Evolutionary conservation across 306 rosid species (phyloP).

Genomic region (Quercus suber): DNA sequence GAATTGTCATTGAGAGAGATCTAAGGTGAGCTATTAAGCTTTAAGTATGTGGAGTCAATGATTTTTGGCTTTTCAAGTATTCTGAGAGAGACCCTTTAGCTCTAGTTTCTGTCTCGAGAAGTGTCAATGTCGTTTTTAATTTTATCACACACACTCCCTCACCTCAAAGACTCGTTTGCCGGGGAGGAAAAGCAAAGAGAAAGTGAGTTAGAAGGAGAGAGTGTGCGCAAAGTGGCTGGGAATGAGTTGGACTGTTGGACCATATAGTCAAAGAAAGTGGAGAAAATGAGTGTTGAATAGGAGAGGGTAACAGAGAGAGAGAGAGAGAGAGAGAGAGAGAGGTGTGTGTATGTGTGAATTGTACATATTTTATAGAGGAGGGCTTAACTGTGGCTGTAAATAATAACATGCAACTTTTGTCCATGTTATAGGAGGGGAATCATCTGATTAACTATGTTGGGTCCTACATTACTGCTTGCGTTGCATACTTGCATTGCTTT

Average conservation of each 20-base stretch:
- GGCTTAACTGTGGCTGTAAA: conserved; percentile 20
- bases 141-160: not conserved
- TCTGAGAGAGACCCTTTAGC: conserved; percentile 27
- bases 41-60: conserved; percentile 8
- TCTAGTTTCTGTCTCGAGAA: conserved; percentile 32
- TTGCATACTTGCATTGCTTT: conserved; percentile 24
- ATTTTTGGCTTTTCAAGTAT: conserved; percentile 22
- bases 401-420: not conserved
- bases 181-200: conserved; percentile 21
- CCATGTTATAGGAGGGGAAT: conserved; percentile 17
- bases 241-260: conserved; percentile 30
- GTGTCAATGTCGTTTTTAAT: conserved; percentile 45
- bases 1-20: conserved; percentile 41
- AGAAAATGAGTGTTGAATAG: conserved; percentile 30
- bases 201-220: conserved; percentile 8
- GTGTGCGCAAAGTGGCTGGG: not conserved
- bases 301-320: conserved; percentile 12
- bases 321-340: too few species aligned
- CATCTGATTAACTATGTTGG: conserved; percentile 21
- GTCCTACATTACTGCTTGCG: conserved; percentile 3
- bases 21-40: not conserved
- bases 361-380: conserved; percentile 44
- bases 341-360: not conserved
- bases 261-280: conserved; percentile 49
- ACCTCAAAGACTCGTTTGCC: conserved; percentile 2